Conservation (phyloP, 1,284 basidiomycete genomes). For the Ceratobasidium sp. region DNA sequence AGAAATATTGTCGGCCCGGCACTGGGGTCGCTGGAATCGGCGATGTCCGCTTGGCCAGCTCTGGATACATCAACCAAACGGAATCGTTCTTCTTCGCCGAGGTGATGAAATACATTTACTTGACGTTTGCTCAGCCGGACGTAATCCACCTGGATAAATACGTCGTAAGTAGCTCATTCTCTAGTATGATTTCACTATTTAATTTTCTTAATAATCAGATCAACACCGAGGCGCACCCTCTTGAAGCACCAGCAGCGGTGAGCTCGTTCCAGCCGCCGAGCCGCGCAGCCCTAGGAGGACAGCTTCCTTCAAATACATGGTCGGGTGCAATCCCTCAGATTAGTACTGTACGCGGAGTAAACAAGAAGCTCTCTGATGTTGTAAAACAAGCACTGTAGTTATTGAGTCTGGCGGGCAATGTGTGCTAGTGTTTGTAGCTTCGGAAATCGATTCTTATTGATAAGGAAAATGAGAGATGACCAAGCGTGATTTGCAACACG, state of each 20-base stretch:
- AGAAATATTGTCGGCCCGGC: conserved; percentile 40
- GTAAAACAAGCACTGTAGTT: conserved; percentile 23
- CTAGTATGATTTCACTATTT: too few species aligned
- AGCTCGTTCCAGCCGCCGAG: conserved; percentile 18
- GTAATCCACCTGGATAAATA: conserved; percentile 76
- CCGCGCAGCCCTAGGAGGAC: conserved; percentile 12
- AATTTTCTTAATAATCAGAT: not conserved
- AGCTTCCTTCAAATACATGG: conserved; percentile 25
- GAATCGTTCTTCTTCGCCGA: conserved; percentile 47
- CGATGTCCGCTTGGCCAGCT: conserved; percentile 6
- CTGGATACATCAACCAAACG: conserved; percentile 25
- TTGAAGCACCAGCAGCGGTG: conserved; percentile 42
- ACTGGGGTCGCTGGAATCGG: conserved; percentile 13
- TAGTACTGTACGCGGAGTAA: conserved; percentile 14
- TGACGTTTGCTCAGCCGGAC: conserved; percentile 78
- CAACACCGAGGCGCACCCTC: conserved; percentile 41
- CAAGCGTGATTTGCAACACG: conserved; percentile 45
- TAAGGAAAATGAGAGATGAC: conserved; percentile 9
- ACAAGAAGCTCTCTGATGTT: conserved; percentile 27
- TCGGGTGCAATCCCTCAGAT: conserved; percentile 24
- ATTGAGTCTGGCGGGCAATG: not conserved
- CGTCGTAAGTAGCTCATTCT: conserved; percentile 52
- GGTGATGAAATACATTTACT: conserved; percentile 57
- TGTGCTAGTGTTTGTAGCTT: conserved; percentile 9
- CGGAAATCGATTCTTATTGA: not conserved